Evolutionary conservation across 306 rosid species (phyloP), one percentile per base, ranked within the genome.

Genomic region (Lablab purpureus): DNA sequence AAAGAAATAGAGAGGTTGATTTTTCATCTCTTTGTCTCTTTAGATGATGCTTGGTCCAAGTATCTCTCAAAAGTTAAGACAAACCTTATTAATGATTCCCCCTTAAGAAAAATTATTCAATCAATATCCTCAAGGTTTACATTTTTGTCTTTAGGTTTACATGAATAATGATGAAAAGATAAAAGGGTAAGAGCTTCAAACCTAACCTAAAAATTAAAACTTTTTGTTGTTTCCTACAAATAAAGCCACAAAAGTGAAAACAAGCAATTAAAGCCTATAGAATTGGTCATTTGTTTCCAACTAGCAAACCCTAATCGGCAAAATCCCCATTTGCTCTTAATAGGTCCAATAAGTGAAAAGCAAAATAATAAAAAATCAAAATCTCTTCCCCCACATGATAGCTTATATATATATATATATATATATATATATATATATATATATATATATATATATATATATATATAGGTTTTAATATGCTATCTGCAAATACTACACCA

Each of bases 271-370:
- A 64, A 64, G 23, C 47, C 27, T 64, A n/a, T 8, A 18, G 19
- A 63, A 17, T 34, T n/a, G 70, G 27, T 36, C 3, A 17, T 17
- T 63, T 63, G 23, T 34, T 64, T 64, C 34, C 69, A 5, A 34
- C n/a, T 37, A 19, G 10, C 10, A 10, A 65, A n/a, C n/a, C 28
- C 17, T 10, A 0, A 14, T 14, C 0, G 5, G 19, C 40, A 27
- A 59, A 59, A 58, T 3, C 11, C 67, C 21, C 21, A 59, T 13
- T 59, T 27, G 1, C 7, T 25, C 19, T 59, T 21, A 2, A 55
- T 32, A 55, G 66, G 37, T 37, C 66, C 66, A 27, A 59, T 59
- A 59, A 27, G 66, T 27, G 18, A 9, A 59, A 59, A 59, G 40
- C 66, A 14, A 27, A 59, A 27, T 27, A 22, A 10, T 11, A 56